phyloP scores from a whole-genome alignment of 257 asterid genomes.

The Solanum sejunctum region DNA sequence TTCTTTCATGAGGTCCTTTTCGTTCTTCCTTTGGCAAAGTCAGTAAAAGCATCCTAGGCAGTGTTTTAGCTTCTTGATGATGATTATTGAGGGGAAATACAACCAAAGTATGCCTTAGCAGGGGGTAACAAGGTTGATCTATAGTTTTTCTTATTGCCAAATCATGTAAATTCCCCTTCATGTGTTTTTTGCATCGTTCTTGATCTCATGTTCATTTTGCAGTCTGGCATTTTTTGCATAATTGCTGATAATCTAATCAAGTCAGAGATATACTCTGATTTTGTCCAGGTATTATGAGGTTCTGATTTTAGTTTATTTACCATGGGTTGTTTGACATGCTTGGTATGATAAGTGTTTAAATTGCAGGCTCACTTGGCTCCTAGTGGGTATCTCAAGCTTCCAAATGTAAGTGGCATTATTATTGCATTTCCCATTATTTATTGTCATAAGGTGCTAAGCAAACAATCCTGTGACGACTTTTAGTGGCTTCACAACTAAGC shows the following conservation, averaged over 20 bases:
- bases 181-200: neutral
- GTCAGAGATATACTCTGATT: slow-evolving; percentile 71
- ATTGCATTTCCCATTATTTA: neutral
- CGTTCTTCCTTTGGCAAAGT: neutral
- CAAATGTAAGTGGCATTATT: slow-evolving; percentile 52
- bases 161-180: neutral
- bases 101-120: neutral
- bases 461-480: neutral
- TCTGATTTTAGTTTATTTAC: neutral
- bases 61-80: neutral
- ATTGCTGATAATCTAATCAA: slow-evolving; percentile 60
- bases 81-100: neutral
- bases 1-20: neutral
- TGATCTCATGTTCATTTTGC: slow-evolving; percentile 11
- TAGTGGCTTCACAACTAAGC: neutral
- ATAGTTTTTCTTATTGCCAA: neutral
- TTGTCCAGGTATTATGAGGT: slow-evolving; percentile 43
- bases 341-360: neutral
- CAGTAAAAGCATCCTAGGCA: neutral
- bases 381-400: slow-evolving; percentile 89
- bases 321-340: neutral
- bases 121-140: neutral
- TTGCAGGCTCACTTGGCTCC: slow-evolving; percentile 96
- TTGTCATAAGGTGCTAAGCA: neutral
- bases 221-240: slow-evolving; percentile 76